Evolutionary conservation across 768 basidiomycete genomes (phyloP), one percentile per base, ranked within the genome.

Genomic region (Suillus occidentalis): DNA sequence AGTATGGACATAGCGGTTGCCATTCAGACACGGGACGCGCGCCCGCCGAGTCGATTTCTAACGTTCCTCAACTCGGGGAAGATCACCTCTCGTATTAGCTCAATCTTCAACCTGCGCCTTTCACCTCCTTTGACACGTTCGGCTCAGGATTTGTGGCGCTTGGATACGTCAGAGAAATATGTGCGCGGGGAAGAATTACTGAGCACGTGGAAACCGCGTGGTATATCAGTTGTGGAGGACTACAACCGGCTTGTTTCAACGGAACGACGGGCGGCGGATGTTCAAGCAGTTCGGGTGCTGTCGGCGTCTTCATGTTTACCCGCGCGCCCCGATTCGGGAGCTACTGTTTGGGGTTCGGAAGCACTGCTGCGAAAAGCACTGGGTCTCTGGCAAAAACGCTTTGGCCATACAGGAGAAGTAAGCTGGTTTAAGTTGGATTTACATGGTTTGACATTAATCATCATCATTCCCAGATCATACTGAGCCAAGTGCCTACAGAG

Each of bases 81-180:
- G 73, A 85, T 94, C 37, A 81, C 94, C 22, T 82, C 88, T 39
- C 91, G 91, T 77, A 87, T 89, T 45, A 92, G 90, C 71, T 86
- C 87, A n/a, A 84, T 97, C 53, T 99, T 96, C 81, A 85, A 82
- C 39, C 84, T 99, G 58, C 84, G 85, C 53, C 82, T 99, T 39
- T 87, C 87, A 3, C 95, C 97, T 14, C 91, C 93, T 18, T 79
- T 93, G 66, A 94, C 93, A 22, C 88, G 94, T 52, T 95, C 91
- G 1, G 85, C 94, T 2, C 88, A 88, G 73, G 95, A 98, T 67
- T 81, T 99, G 16, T 98, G 97, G 97, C 82, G 95, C 47, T 81
- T 99, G 60, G 95, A 99, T 78, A 98, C 97, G 1, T 89, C 92
- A 36, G 91, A 93, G 77, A 96, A 95, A 75, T 98, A 96, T 76